Percentiles rank a stretch among this genome's conserved stretches.
These are phyloP conservation scores for Sphaerulina musiva DNA, from an alignment of 2,329 filamentous ascomycete species.

Conservation along the genomic window DNA sequence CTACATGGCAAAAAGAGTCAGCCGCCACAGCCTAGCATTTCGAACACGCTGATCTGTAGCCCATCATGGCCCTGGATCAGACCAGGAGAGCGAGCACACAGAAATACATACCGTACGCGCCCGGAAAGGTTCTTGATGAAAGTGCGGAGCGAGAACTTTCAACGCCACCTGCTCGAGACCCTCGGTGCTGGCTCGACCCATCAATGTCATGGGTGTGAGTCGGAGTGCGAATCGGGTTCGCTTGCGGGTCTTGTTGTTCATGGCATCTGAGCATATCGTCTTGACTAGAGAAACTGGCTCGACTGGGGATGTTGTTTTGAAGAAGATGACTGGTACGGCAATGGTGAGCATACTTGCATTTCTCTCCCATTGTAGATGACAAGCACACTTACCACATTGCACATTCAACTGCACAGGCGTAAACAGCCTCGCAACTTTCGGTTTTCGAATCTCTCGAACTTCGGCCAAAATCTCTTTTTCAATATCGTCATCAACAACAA, in stretches of 20 bases:
- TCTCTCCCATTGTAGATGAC: too few relatives aligned
- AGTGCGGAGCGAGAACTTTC: constrained; percentile 57
- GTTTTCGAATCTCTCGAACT: constrained; percentile 56
- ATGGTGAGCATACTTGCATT: background rate
- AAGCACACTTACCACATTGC: constrained; percentile 44
- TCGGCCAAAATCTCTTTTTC: constrained; percentile 67
- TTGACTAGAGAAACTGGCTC: constrained; percentile 57
- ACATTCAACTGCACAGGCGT: constrained; percentile 50
- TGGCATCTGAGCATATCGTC: constrained; percentile 52
- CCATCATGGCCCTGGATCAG: background rate
- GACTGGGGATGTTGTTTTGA: constrained; percentile 50
- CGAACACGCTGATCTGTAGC: background rate
- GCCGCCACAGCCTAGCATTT: background rate
- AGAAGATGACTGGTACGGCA: constrained; percentile 48
- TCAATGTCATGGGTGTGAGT: constrained; percentile 53
- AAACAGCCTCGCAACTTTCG: constrained; percentile 45
- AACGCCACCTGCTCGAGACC: constrained; percentile 60
- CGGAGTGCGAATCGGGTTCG: constrained; percentile 54
- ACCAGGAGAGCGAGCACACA: background rate
- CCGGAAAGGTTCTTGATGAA: constrained; percentile 48
- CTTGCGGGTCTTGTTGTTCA: constrained; percentile 45
- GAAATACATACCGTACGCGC: constrained; percentile 47
- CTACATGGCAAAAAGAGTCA: constrained; percentile 38
- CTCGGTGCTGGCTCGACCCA: constrained; percentile 61
- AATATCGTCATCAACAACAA: constrained; percentile 50